Conservation (phyloP, 176 grass and related monocot species). For the Poa annua region DNA sequence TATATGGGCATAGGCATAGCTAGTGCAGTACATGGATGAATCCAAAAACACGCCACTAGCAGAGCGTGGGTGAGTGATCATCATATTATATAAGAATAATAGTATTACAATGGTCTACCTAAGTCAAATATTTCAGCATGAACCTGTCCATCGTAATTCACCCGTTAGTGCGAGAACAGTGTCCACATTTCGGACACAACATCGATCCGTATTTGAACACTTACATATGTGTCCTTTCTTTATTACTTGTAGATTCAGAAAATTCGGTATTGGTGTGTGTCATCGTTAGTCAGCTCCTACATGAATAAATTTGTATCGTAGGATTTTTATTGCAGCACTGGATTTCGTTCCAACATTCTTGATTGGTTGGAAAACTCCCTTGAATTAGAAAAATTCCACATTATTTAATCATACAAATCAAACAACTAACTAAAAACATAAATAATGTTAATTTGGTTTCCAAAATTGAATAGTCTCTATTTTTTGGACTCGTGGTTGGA, state of each 20-base stretch:
- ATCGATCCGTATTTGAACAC: neutral
- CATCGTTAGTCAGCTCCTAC: no score
- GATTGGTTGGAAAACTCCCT: no score
- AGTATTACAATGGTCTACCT: neutral
- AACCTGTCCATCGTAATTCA: neutral
- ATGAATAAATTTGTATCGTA: neutral
- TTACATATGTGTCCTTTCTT: neutral
- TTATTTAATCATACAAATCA: no score
- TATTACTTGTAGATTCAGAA: neutral
- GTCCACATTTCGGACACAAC: neutral
- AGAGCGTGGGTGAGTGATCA: neutral
- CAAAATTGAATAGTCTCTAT: no score
- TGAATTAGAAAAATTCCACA: no score
- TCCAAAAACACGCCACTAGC: slow-evolving; percentile 44
- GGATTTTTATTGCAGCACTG: neutral
- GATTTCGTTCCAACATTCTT: no score
- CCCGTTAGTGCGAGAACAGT: neutral
- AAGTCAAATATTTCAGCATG: neutral
- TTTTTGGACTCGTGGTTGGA: no score
- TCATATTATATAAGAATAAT: no score
- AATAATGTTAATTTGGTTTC: no score
- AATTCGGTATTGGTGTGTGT: no score
- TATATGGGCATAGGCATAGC: slow-evolving; percentile 27
- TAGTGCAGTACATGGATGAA: slow-evolving; percentile 47
- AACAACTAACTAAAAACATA: no score